Conservation (phyloP, 176 grass and related monocot genomes). For the Pontederia paniculata region DNA sequence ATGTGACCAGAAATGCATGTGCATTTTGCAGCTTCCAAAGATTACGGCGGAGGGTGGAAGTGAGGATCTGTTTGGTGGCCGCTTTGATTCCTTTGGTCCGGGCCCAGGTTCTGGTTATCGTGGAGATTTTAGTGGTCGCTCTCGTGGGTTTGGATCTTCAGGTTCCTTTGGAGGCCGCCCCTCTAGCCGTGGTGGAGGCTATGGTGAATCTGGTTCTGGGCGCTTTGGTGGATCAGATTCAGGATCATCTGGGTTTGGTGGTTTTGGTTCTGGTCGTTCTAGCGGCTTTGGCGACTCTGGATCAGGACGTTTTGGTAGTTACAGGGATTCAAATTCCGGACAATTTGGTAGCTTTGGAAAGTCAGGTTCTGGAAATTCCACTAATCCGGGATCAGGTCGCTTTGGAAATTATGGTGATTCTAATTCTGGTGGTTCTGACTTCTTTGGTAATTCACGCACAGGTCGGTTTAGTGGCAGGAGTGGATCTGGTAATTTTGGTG, state of each 20-base stretch:
- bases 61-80: conserved; percentile 50
- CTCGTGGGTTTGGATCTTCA: background rate
- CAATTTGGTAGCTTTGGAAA: background rate
- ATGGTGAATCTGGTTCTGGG: background rate
- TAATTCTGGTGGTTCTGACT: background rate
- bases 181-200: background rate
- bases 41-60: conserved; percentile 38
- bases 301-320: background rate
- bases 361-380: background rate
- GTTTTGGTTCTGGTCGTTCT: background rate
- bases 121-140: conserved; percentile 1
- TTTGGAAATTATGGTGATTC: background rate
- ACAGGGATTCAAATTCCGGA: background rate
- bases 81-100: conserved; percentile 27
- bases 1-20: background rate
- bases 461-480: background rate
- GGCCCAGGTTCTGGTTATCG: conserved; percentile 26
- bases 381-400: background rate
- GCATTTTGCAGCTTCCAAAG: conserved; percentile 54
- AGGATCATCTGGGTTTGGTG: background rate
- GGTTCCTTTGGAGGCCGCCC: background rate
- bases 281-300: background rate
- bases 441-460: background rate
- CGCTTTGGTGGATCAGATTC: background rate
- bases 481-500: background rate